Conservation (phyloP, 192 early-diverging fungal genomes). For the Linderina pennispora region DNA sequence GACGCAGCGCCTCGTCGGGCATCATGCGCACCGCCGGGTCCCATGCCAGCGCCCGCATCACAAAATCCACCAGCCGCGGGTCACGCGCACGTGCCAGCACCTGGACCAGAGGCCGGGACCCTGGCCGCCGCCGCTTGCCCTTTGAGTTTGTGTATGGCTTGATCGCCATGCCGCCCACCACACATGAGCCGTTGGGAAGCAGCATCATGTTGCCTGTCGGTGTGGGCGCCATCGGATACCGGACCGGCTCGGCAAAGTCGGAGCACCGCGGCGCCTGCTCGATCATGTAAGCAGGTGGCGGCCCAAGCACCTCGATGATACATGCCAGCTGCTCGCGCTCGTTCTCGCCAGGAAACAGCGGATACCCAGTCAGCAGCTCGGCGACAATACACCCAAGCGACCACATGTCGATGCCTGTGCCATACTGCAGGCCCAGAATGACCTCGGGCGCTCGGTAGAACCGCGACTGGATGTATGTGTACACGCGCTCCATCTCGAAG, state of each 20-base stretch:
- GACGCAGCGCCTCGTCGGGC: conserved; percentile 76
- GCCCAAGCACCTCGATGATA: conserved; percentile 90
- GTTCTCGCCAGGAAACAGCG: conserved; percentile 96
- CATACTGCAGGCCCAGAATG: conserved; percentile 85
- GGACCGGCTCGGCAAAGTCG: conserved; percentile 70
- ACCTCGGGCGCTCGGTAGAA: conserved; percentile 98
- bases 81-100: conserved; percentile 69
- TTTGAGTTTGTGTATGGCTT: conserved; percentile 67
- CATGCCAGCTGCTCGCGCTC: conserved; percentile 93
- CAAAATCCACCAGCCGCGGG: conserved; percentile 78
- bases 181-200: conserved; percentile 22
- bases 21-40: conserved; percentile 83
- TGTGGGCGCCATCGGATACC: conserved; percentile 17
- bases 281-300: conserved; percentile 68
- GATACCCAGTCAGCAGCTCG: conserved; percentile 84
- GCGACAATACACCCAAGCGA: conserved; percentile 92
- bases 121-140: conserved; percentile 80
- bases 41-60: conserved; percentile 79
- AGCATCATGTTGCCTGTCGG: conserved; percentile 25
- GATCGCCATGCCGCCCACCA: conserved; percentile 28
- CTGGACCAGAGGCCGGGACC: conserved; percentile 66
- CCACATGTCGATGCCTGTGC: conserved; percentile 96
- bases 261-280: conserved; percentile 73
- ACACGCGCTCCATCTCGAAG: conserved; percentile 86
- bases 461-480: conserved; percentile 95